Evolutionary conservation across 768 basidiomycete species (phyloP), one percentile per base, ranked within the genome.

Genomic region (Aureoboletus auriporus): DNA sequence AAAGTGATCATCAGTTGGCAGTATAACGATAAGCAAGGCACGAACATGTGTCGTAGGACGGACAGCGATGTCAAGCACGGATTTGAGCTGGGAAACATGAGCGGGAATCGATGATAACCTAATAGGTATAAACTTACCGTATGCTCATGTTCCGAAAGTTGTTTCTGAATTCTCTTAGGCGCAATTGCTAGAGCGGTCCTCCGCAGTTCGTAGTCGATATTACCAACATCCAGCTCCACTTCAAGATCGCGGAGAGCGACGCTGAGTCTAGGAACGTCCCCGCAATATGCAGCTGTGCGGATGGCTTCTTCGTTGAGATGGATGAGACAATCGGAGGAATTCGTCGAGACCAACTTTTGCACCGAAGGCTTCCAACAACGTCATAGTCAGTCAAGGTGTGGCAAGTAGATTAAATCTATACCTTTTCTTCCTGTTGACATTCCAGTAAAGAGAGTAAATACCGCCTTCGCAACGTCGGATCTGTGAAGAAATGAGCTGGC

Each of bases 351-450:
- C 26, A 64, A 10, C 30, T 57, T 51, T 52, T 55, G 57, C n/a
- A 59, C 49, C 20, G 47, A 59, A 28, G 55, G 48, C 46, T 54
- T 42, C 14, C 29, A 42, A 52, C 26, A 38, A 34, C 6, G 12
- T 56, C 71, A 16, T 82, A 78, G 52, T 82, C 82, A 54, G 86
- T 82, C 17, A 78, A 71, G 17, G 23, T 10, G 34, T 30, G 7
- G 3, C 77, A 12, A 40, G 8, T 10, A 6, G 12, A 42, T 28
- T 17, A 14, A 16, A 42, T 35, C 26, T 56, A 26, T 56, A 84
- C 89, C 78, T 93, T 93, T 62, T 92, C 90, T 60, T 93, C 88
- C 48, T 86, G 84, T 60, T 91, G 89, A 52, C 85, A 87, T 54
- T 83, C 81, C 10, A 91, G 69, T 47, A 91, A 66, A 5, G 83